Conservation (phyloP, 1,284 basidiomycete genomes). For the Microbotryomycetes sp. region DNA sequence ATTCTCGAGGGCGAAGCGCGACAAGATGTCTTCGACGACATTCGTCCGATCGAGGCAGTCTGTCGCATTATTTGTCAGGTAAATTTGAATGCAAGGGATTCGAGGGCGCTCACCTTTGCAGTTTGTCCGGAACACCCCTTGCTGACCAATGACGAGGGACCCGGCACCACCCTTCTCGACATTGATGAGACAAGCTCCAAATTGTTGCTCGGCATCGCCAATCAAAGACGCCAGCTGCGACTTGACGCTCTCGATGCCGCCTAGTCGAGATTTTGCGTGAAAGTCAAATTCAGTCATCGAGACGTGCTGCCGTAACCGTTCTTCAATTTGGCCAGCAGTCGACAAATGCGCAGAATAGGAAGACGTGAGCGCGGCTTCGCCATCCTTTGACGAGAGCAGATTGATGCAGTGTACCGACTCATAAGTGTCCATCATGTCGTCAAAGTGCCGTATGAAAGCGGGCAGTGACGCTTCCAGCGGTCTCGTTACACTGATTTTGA, state of each 20-base stretch:
- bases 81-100: neutral
- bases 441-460: conserved; percentile 89
- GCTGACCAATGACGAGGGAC: conserved; percentile 70
- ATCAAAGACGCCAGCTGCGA: conserved; percentile 60
- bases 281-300: conserved; percentile 88
- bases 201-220: conserved; percentile 62
- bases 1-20: conserved; percentile 59
- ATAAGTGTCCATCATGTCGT: conserved; percentile 51
- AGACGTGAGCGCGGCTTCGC: conserved; percentile 72
- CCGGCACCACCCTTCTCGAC: conserved; percentile 56
- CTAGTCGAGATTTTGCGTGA: conserved; percentile 68
- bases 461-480: conserved; percentile 85
- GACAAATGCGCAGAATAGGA: conserved; percentile 72
- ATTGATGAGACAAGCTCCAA: conserved; percentile 61
- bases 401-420: conserved; percentile 34
- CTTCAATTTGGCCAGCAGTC: conserved; percentile 13
- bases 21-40: conserved; percentile 85
- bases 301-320: conserved; percentile 6
- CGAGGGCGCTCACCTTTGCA: conserved; percentile 80
- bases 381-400: conserved; percentile 68
- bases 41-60: conserved; percentile 91
- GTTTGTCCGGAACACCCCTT: conserved; percentile 87
- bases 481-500: conserved; percentile 84
- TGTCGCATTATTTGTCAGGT: neutral
- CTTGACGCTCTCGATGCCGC: conserved; percentile 80